Evolutionary conservation across 2,329 filamentous ascomycete genomes (phyloP).

Genomic region (Cladophialophora yegresii): DNA sequence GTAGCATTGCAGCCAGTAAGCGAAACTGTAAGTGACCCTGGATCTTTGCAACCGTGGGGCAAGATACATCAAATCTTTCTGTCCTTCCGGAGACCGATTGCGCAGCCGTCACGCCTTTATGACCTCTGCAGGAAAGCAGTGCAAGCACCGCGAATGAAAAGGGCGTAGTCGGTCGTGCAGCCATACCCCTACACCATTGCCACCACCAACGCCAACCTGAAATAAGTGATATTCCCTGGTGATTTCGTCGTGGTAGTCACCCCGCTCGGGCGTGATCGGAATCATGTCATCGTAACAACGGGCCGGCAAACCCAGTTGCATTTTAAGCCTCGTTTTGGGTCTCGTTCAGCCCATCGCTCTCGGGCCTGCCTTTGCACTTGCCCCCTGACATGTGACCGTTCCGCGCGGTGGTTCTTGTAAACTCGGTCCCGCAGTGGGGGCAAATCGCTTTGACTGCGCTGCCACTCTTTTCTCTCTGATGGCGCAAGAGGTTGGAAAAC

Average conservation of each 20-base stretch:
- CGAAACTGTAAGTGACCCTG: conserved; percentile 2
- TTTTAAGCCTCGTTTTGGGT: conserved; percentile 14
- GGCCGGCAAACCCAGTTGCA: not conserved
- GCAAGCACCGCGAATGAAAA: not conserved
- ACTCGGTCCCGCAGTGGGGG: conserved; percentile 88
- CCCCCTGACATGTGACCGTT: conserved; percentile 86
- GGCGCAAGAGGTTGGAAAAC: conserved; percentile 89
- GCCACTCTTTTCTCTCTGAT: conserved; percentile 92
- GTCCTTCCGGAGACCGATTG: not conserved
- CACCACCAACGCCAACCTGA: not conserved
- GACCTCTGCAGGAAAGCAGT: not conserved
- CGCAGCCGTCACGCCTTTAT: conserved; percentile 2
- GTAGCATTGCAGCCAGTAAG: conserved; percentile 25
- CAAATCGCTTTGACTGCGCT: conserved; percentile 86
- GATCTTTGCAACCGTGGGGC: not conserved
- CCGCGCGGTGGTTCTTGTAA: conserved; percentile 82
- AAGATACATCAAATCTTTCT: not conserved
- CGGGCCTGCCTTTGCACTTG: conserved; percentile 72
- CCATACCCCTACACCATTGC: not conserved
- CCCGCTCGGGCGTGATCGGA: conserved; percentile 9
- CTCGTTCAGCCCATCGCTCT: conserved; percentile 24
- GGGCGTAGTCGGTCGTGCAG: conserved; percentile 2
- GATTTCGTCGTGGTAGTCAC: not conserved
- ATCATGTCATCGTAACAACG: conserved; percentile 23
- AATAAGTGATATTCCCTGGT: conserved; percentile 1